Evolutionary conservation across 805 yeast species (phyloP), one percentile per base, ranked within the genome.

Genomic region (Kluyveromyces dobzhanskii): DNA sequence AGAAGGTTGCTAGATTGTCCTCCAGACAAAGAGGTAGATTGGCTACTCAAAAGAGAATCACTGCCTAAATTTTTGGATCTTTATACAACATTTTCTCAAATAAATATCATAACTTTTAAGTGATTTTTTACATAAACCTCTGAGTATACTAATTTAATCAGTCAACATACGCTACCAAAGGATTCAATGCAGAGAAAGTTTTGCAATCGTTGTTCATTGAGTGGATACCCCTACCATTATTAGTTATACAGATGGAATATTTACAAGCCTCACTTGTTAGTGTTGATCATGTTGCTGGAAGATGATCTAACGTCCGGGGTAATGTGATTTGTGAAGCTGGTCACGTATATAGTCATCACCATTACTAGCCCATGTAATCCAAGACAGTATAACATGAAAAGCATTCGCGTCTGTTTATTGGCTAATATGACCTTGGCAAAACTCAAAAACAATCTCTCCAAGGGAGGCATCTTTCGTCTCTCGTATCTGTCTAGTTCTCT

Each of bases 11-110:
- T 61, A 83, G 85, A 76, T 80, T 81, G 69, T 76, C 81, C 71
- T 67, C 88, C 57, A 84, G 95, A 80, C 95, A 86, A 76, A 78
- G 76, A 70, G 96, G 92, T 70, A 83, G 92, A 75, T 73, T 82
- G 64, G 81, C 87, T 65, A 66, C 85, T 67, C 86, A 81, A 75
- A 84, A 84, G 82, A 81, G 92, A 69, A 74, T 82, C 61, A 65
- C 87, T 67, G 85, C 85, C 72, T 67, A 62, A 64, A 49, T 45
- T 26, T 17, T 9, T 21, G 24, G 24, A 21, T 21, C 24, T 21
- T 21, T 9, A 6, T 9, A 21, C 9, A 21, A 21, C 24, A 21
- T 21, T 21, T 21, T 17, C 17, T 30, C 19, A 25, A 14, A 21
- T 28, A 27, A 27, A 12, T 12, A 27, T n/a, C 30, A 27, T 27